A percentile compares a stretch with the other conserved stretches of the same genome.
Conservation (phyloP, 2,329 filamentous ascomycete species). For the Aspergillus quadrilineatus region DNA sequence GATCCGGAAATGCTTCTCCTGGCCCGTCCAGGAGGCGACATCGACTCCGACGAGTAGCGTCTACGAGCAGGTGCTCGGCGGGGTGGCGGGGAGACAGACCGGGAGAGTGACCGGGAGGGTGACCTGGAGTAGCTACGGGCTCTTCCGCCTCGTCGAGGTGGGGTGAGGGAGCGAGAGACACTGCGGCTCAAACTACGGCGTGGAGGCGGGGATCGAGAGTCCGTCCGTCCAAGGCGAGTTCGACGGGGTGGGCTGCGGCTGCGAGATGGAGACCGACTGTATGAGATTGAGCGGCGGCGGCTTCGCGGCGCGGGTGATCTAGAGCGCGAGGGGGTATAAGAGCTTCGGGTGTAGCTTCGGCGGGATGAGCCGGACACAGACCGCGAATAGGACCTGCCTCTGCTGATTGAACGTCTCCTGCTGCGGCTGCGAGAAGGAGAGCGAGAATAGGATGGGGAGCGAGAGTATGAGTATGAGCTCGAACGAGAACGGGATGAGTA, state of each 20-base stretch:
- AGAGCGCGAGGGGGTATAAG: constrained; percentile 38
- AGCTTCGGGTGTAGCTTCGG: constrained; percentile 26
- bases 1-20: constrained; percentile 26
- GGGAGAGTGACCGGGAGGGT: constrained; percentile 17
- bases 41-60: constrained; percentile 30
- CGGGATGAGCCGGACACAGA: constrained; percentile 34
- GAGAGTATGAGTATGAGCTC: constrained; percentile 35
- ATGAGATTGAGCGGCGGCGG: constrained; percentile 32
- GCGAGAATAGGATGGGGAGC: constrained; percentile 39
- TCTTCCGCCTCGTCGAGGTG: constrained; percentile 29
- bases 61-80: constrained; percentile 20
- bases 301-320: constrained; percentile 33
- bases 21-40: constrained; percentile 27
- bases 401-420: constrained; percentile 26
- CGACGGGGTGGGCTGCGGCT: constrained; percentile 30
- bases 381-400: constrained; percentile 32
- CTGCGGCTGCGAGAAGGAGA: constrained; percentile 34
- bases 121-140: constrained; percentile 35
- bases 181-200: constrained; percentile 30
- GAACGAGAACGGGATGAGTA: constrained; percentile 42
- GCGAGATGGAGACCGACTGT: constrained; percentile 36
- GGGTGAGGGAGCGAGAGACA: constrained; percentile 34
- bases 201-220: constrained; percentile 25
- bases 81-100: constrained; percentile 30
- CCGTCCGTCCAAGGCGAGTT: constrained; percentile 26